Percentiles rank a stretch among this genome's conserved stretches.
These are phyloP conservation scores for Stagonosporopsis cucurbitacearum DNA, from an alignment of 2,329 filamentous ascomycete genomes.

Conservation along the genomic window DNA sequence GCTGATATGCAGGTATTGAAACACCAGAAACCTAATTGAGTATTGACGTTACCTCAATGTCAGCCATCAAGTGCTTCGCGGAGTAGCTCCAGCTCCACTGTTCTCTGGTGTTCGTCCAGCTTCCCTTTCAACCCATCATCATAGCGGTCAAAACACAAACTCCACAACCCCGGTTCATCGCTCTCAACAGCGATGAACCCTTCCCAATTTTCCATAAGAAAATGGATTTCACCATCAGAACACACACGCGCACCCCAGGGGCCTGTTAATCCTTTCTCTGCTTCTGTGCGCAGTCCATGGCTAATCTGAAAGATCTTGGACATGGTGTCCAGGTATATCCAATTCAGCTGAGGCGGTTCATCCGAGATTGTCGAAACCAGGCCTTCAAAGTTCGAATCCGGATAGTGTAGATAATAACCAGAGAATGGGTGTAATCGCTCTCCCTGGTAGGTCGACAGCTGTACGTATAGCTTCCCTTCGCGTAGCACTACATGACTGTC, in stretches of 20 bases:
- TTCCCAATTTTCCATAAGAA: slow-evolving; percentile 62
- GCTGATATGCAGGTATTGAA: neutral
- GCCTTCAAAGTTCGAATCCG: slow-evolving; percentile 53
- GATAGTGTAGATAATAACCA: slow-evolving; percentile 57
- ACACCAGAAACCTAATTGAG: neutral
- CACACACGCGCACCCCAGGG: slow-evolving; percentile 69
- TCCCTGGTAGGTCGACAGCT: slow-evolving; percentile 28
- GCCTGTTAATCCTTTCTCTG: slow-evolving; percentile 59
- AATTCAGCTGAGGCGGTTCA: slow-evolving; percentile 68
- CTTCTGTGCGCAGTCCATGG: slow-evolving; percentile 65
- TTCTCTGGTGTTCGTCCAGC: slow-evolving; percentile 33
- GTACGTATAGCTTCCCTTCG: slow-evolving; percentile 27
- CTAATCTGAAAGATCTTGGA: slow-evolving; percentile 50
- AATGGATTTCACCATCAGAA: slow-evolving; percentile 64
- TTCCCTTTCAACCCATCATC: slow-evolving; percentile 51
- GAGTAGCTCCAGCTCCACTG: slow-evolving; percentile 28
- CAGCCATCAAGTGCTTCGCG: slow-evolving; percentile 19
- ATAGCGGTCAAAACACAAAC: slow-evolving; percentile 56
- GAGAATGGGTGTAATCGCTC: slow-evolving; percentile 52
- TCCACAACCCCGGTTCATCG: slow-evolving; percentile 57
- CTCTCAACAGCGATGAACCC: slow-evolving; percentile 62
- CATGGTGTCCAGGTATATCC: slow-evolving; percentile 68
- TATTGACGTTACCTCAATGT: neutral
- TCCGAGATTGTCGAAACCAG: slow-evolving; percentile 56
- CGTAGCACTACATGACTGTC: slow-evolving; percentile 24